A percentile compares a stretch with the other conserved stretches of the same genome.
These are phyloP conservation scores for Chaetoscypha palmicola DNA, from an alignment of 2,329 filamentous ascomycete species.

Conservation along the genomic window DNA sequence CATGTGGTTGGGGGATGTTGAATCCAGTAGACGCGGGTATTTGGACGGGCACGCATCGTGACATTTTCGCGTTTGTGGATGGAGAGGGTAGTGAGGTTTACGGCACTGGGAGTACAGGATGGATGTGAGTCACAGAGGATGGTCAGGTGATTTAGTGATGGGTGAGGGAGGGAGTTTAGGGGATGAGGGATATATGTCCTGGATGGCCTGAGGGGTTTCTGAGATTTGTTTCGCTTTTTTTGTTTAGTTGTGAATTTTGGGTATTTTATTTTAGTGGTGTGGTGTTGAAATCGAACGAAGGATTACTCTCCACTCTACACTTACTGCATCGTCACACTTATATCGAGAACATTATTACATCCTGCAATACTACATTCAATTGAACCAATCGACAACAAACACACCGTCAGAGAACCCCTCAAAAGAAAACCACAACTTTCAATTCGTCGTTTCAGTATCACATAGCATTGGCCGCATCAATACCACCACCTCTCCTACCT, in stretches of 20 bases:
- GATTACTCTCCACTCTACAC: neutral
- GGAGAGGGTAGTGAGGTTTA: slow-evolving; percentile 2
- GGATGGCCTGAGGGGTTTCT: neutral
- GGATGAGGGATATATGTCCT: slow-evolving; percentile 1
- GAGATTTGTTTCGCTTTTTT: slow-evolving; percentile 2
- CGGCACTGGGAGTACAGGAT: neutral
- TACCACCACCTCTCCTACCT: neutral
- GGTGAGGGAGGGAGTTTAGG: neutral
- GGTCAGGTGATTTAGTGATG: slow-evolving; percentile 7
- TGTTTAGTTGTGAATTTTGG: neutral
- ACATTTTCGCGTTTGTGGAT: slow-evolving; percentile 24
- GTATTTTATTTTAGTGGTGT: neutral
- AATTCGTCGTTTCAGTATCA: too few relatives aligned
- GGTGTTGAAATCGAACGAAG: slow-evolving; percentile 1
- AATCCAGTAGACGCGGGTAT: slow-evolving; percentile 24
- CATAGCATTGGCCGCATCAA: neutral
- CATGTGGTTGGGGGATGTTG: too few relatives aligned
- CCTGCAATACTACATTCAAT: slow-evolving; percentile 1
- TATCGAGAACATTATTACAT: neutral
- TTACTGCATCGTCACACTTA: neutral
- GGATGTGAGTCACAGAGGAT: slow-evolving; percentile 1
- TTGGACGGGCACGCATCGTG: slow-evolving; percentile 20
- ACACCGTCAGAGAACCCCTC: neutral
- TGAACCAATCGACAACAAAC: slow-evolving; percentile 3
- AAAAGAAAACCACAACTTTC: neutral